phyloP scores from a whole-genome alignment of 73 alveolate species.

The Diophrys appendiculata region DNA sequence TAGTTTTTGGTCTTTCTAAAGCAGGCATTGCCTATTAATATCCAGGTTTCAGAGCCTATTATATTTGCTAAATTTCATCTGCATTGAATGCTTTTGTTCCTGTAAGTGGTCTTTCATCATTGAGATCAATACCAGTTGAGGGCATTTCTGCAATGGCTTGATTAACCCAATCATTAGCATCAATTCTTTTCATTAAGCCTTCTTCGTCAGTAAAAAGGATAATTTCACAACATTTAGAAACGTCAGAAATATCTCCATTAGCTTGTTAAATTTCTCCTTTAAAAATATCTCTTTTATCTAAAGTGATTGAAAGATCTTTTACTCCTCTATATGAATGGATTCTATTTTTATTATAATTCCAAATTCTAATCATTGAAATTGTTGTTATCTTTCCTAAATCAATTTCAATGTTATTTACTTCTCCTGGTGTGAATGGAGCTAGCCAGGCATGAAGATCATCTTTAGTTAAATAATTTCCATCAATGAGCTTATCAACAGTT shows the following conservation, averaged over 20 bases:
- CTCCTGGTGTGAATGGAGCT: constrained; percentile 86
- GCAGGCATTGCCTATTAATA: no score
- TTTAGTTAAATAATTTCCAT: constrained; percentile 72
- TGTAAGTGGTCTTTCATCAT: constrained; percentile 15
- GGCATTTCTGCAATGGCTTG: constrained; percentile 7
- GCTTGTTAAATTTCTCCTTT: constrained; percentile 79
- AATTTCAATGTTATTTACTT: constrained; percentile 63
- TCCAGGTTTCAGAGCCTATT: background rate
- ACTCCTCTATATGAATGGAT: constrained; percentile 91
- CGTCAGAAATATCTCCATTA: constrained; percentile 67
- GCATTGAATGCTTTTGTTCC: constrained; percentile 12
- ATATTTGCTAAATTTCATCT: background rate
- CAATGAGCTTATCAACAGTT: constrained; percentile 82
- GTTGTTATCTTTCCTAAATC: constrained; percentile 38
- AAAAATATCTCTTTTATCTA: constrained; percentile 63
- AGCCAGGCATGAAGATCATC: constrained; percentile 90
- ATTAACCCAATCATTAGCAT: constrained; percentile 74
- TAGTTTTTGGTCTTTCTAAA: no score
- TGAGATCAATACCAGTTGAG: no score
- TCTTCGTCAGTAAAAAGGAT: constrained; percentile 74
- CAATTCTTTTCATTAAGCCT: constrained; percentile 58
- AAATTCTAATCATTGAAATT: constrained; percentile 79
- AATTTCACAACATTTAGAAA: constrained; percentile 73
- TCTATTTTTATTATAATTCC: constrained; percentile 89
- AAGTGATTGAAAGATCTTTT: constrained; percentile 48